Evolutionary conservation across 208 protist species (phyloP).

Genomic region (Vickermania spadyakhi): DNA sequence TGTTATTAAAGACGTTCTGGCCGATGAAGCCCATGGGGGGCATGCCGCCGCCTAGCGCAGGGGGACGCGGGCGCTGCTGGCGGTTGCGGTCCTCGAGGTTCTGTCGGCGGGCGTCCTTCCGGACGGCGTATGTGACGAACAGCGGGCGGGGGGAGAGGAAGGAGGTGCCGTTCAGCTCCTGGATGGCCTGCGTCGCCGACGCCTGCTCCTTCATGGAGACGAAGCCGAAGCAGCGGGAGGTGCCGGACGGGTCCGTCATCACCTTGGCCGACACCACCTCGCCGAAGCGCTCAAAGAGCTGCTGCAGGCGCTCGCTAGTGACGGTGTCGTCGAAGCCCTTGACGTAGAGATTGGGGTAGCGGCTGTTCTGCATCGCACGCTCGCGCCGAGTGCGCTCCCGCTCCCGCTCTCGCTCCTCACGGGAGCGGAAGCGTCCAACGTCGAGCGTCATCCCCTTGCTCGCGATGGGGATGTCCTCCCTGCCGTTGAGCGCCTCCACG

Average conservation of each 20-base stretch:
- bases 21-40: constrained; percentile 44
- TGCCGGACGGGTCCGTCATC: constrained; percentile 91
- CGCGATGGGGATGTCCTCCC: constrained; percentile 50
- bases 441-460: constrained; percentile 89
- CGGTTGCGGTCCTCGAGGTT: constrained; percentile 91
- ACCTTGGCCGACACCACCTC: constrained; percentile 95
- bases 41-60: constrained; percentile 24
- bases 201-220: constrained; percentile 95
- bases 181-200: constrained; percentile 93
- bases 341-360: constrained; percentile 98
- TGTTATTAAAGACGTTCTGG: constrained; percentile 46
- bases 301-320: constrained; percentile 91
- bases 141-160: constrained; percentile 94
- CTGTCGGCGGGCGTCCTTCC: constrained; percentile 93
- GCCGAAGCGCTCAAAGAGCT: constrained; percentile 94
- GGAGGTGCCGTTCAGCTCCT: constrained; percentile 94
- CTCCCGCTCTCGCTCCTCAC: constrained; percentile 90
- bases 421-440: constrained; percentile 95
- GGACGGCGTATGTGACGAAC: constrained; percentile 96
- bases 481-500: constrained; percentile 74
- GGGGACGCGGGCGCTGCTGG: constrained; percentile 51
- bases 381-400: constrained; percentile 86
- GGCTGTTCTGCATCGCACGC: constrained; percentile 85
- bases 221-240: constrained; percentile 96
- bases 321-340: constrained; percentile 98